Conservation (phyloP, 164 flowering plant species). For the Brasenia schreberi region DNA sequence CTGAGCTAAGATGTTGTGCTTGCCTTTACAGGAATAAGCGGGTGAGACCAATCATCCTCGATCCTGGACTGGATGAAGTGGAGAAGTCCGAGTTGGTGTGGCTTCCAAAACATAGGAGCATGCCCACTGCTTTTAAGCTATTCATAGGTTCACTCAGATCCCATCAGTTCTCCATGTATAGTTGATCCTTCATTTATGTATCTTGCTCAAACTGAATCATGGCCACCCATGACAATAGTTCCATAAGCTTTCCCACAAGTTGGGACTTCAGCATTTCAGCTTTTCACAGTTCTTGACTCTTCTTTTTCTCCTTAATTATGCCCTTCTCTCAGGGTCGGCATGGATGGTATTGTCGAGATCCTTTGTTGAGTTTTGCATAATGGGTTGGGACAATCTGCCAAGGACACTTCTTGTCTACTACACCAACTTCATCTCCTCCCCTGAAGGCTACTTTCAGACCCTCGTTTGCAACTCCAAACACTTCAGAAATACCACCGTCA, state of each 20-base stretch:
- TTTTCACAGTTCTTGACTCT: not conserved
- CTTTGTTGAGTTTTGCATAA: conserved; percentile 63
- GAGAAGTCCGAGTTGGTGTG: conserved; percentile 89
- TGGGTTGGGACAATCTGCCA: conserved; percentile 89
- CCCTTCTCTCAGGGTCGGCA: conserved; percentile 37
- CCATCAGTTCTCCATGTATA: not conserved
- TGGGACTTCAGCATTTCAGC: too few species aligned
- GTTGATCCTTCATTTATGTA: not conserved
- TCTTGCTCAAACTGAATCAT: not conserved
- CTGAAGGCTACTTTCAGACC: conserved; percentile 92
- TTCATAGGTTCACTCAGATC: conserved; percentile 47
- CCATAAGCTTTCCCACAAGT: not conserved
- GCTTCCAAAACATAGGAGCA: conserved; percentile 59
- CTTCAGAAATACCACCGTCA: conserved; percentile 57
- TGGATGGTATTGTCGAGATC: conserved; percentile 60
- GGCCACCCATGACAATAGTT: not conserved
- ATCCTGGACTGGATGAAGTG: conserved; percentile 68
- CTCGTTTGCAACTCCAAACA: conserved; percentile 68
- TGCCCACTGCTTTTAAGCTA: conserved; percentile 84
- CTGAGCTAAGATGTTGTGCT: not conserved
- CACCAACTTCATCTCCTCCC: conserved; percentile 91
- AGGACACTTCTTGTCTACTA: conserved; percentile 83
- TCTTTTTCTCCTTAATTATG: not conserved
- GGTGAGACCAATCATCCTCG: conserved; percentile 77
- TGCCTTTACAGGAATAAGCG: conserved; percentile 57